Base-by-base conservation (phyloP, 208 protist genomes). In the Spongospora subterranea region DNA sequence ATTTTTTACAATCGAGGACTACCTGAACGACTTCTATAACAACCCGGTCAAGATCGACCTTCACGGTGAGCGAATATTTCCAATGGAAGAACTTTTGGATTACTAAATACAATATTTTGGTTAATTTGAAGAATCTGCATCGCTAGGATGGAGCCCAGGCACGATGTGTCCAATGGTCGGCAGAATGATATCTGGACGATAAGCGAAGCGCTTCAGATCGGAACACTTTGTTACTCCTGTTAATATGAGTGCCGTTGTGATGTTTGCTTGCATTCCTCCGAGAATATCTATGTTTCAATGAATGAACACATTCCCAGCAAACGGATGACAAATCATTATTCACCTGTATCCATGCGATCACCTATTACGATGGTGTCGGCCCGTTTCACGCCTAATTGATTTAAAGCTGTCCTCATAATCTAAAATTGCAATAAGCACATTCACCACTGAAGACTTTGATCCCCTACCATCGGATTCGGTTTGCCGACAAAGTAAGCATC, bases 401-500 rank as follows among this genome's bases (percentile, higher is more conserved):
- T 6, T 6, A 45, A n/a, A 20, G 71, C 71, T 35, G 71, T 82
- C n/a, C 71, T 6, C 71, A 82, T 82, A n/a, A 82, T 82, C 71
- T 82, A 35, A 43, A 82, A 82, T 43, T 6, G 6, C 17, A 40
- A 45, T 45, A 43, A 35, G 11, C 6, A n/a, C 6, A 35, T 6
- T n/a, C 6, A 43, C 71, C 13, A 39, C 17, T 43, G 6, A 6
- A 43, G 71, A 35, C 13, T 20, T 20, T 6, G 17, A n/a, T 20
- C 35, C 17, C 17, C 17, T 43, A 82, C 71, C 71, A 82, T 82
- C 35, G 71, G 71, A 43, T 82, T 82, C 71, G 71, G 71, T 82
- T 82, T 82, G 17, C 71, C 71, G 71, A 82, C 40, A 43, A 82
- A 82, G 71, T 82, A 82, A n/a, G 71, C 71, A 35, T 82, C 35